Evolutionary conservation across 345 rosid genomes (phyloP), one percentile per base, ranked within the genome.

Genomic region (Lagerstroemia speciosa): DNA sequence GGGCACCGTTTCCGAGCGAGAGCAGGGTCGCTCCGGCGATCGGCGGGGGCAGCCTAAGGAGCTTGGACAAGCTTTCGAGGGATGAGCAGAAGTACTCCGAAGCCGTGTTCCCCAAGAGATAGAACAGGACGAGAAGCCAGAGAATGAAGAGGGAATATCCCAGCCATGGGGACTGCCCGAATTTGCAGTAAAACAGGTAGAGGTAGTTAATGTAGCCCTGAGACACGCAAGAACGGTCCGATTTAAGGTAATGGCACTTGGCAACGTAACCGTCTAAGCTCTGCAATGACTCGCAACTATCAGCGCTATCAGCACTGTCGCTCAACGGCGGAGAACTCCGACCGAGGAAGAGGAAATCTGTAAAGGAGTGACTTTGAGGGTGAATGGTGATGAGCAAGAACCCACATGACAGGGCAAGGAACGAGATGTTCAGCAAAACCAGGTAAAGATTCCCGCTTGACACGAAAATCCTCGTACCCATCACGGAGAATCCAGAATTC

Each of bases 1-100:
- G 89, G 3, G 97, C 92, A 6, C 98, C 98, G 64, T 93, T 91
- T 3, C 98, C 97, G 9, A 93, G 88, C 64, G 98, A 89, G 74
- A 93, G 87, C 57, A 93, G 92, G 34, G 98, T 93, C 33, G 86
- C 90, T 26, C 98, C 97, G 34, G 96, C 91, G 70, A 93, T 84
- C 32, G 94, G 83, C 2, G 98, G 97, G 69, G 97, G 85, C 64
- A 93, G 74, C 62, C 87, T 89, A 67, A 91, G 69, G 31, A 91
- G 64, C 71, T 71, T 73, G 2, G 98, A 87, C 52, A 93, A 66
- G 65, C 79, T 78, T 80, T 90, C 92, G 16, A 93, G 85, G 2
- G 97, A 93, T 66, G 84, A 83, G 70, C 98, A 93, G 64, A 93
- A 93, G 82, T 93, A 93, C 17, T 84, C 89, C 20, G 98, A 85